Percentiles rank a stretch among this genome's conserved stretches.
These are phyloP conservation scores for Phytophthora syringae DNA, from an alignment of 352 stramenopile genomes.

Conservation along the genomic window DNA sequence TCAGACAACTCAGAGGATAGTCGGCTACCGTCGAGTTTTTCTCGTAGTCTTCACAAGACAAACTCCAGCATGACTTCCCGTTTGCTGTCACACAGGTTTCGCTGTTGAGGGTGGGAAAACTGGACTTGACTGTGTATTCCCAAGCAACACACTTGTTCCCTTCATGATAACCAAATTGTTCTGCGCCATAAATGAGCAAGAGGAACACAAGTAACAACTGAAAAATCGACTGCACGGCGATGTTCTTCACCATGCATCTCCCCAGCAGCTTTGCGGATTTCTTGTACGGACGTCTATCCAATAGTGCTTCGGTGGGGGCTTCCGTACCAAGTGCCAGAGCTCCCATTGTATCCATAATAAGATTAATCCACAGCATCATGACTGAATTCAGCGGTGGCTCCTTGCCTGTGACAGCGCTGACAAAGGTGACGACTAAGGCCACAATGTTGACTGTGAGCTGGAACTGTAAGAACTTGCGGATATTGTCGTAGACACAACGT, in stretches of 20 bases:
- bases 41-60: slow-evolving; percentile 71
- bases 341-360: slow-evolving; percentile 90
- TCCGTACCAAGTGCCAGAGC: slow-evolving; percentile 78
- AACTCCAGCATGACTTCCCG: slow-evolving; percentile 50
- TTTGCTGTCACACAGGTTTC: slow-evolving; percentile 57
- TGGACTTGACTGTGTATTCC: slow-evolving; percentile 57
- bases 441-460: slow-evolving; percentile 89
- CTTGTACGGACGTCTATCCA: slow-evolving; percentile 77
- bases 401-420: slow-evolving; percentile 84
- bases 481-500: slow-evolving; percentile 86
- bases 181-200: slow-evolving; percentile 59
- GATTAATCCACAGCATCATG: slow-evolving; percentile 91
- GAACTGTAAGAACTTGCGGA: slow-evolving; percentile 88
- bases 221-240: slow-evolving; percentile 68
- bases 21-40: slow-evolving; percentile 37
- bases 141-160: slow-evolving; percentile 59
- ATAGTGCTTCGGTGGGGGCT: slow-evolving; percentile 61
- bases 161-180: slow-evolving; percentile 65
- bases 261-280: slow-evolving; percentile 66
- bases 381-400: slow-evolving; percentile 85
- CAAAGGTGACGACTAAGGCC: slow-evolving; percentile 76
- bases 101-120: slow-evolving; percentile 42
- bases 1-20: slow-evolving; percentile 60
- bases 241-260: slow-evolving; percentile 80
- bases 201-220: slow-evolving; percentile 90